Evolutionary conservation across 768 basidiomycete species (phyloP).

Genomic region (Phlebiopsis gigantea): DNA sequence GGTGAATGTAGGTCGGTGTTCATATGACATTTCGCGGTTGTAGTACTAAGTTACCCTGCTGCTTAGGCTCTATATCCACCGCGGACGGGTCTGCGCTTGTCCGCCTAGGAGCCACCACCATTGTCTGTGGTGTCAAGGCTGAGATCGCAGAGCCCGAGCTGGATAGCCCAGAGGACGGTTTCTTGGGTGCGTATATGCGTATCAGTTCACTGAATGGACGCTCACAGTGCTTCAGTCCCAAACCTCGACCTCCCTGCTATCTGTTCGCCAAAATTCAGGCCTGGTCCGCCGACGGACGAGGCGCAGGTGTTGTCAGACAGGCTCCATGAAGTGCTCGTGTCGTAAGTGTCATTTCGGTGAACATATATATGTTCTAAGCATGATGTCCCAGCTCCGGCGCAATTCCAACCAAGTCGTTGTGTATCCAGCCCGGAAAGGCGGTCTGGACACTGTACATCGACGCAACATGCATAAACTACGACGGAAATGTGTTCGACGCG

Average conservation of each 20-base stretch:
- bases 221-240: slow-evolving; percentile 54
- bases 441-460: slow-evolving; percentile 96
- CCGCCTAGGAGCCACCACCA: slow-evolving; percentile 85
- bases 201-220: background rate
- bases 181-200: slow-evolving; percentile 55
- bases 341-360: slow-evolving; percentile 40
- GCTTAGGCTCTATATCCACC: slow-evolving; percentile 84
- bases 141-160: slow-evolving; percentile 91
- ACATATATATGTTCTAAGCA: slow-evolving; percentile 1
- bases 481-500: slow-evolving; percentile 94
- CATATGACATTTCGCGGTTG: background rate
- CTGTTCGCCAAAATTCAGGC: slow-evolving; percentile 90
- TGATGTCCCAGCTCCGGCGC: slow-evolving; percentile 49
- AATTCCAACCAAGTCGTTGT: slow-evolving; percentile 61
- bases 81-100: slow-evolving; percentile 92
- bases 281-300: slow-evolving; percentile 92
- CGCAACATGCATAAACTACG: slow-evolving; percentile 93
- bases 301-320: slow-evolving; percentile 87
- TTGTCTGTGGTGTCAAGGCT: slow-evolving; percentile 94
- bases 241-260: slow-evolving; percentile 93
- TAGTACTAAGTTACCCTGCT: background rate
- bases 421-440: slow-evolving; percentile 75
- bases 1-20: slow-evolving; percentile 70
- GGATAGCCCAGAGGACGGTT: slow-evolving; percentile 69
- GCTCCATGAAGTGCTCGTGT: slow-evolving; percentile 69